Base-by-base conservation (phyloP, 495 filamentous ascomycete species). In the Lophium mytilinum region DNA sequence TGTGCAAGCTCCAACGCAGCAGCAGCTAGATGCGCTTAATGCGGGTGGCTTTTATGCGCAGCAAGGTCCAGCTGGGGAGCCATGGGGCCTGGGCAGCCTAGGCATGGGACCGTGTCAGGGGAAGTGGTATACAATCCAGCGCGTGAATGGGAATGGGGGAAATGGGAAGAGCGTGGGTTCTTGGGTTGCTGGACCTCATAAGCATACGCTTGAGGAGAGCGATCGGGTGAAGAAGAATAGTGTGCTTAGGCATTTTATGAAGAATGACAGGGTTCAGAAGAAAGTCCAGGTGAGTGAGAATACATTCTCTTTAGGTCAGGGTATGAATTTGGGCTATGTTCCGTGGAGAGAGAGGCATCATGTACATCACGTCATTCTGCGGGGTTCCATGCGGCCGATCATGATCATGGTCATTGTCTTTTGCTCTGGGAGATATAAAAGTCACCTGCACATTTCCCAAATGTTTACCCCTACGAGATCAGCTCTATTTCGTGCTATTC, bases 211-310 rank as follows among this genome's bases (percentile, higher is more conserved):
- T 30, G 82, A 82, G 52, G 87, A 88, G 59, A 91, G 87, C 60
- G 89, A 95, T 68, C 80, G 82, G 47, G 85, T 93, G 24, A 94
- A 94, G 73, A 91, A 89, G 72, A 89, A 87, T 60, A 90, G 83
- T 64, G 82, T 92, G 4, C 78, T 84, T 62, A 78, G 89, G 58
- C 78, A 76, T 66, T 64, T 86, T 41, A 66, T 86, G 48, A 85
- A 84, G 69, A 76, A 79, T 53, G 82, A 83, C 57, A 87, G 84
- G 66, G 84, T 86, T 42, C 77, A 77, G 62, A 86, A 83, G 71
- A 87, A 83, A 67, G 69, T 68, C 11, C 73, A 82, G 77, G 87
- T 90, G 74, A 75, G 81, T 76, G 33, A 18, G 30, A 19, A 0
- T 30, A 19, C 40, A 10, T 36, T 30, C 36, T 48, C 9, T 51